Conservation (phyloP, 331 rosid genomes). For the Rosa hybrid region DNA sequence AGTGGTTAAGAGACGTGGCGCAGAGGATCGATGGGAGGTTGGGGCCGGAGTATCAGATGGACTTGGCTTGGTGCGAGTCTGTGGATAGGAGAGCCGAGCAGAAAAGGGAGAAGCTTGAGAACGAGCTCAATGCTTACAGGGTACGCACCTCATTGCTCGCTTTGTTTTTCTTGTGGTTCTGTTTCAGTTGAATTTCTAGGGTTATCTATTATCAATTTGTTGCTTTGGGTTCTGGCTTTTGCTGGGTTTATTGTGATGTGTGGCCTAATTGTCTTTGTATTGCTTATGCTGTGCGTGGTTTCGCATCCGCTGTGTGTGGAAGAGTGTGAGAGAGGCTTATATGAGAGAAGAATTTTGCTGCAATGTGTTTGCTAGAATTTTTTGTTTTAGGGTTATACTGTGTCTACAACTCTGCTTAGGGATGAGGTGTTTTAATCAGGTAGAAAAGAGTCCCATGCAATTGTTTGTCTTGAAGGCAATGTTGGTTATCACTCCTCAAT, state of each 20-base stretch:
- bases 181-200: not conserved
- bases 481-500: not conserved
- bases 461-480: not conserved
- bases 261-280: not conserved
- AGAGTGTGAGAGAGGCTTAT: not conserved
- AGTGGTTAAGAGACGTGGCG: constrained; percentile 72
- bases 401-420: not conserved
- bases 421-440: not conserved
- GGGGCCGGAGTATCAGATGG: constrained; percentile 63
- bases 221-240: not conserved
- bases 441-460: no score
- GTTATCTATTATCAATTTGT: not conserved
- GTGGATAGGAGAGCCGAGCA: constrained; percentile 83
- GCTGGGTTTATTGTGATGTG: not conserved
- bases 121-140: constrained; percentile 91
- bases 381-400: not conserved
- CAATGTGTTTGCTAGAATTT: not conserved
- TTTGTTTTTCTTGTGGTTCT: not conserved
- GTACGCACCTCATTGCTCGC: constrained; percentile 33
- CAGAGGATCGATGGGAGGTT: constrained; percentile 75
- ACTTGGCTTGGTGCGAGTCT: constrained; percentile 64
- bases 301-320: not conserved
- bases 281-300: not conserved
- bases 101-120: constrained; percentile 95
- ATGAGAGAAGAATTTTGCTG: not conserved